Conservation (phyloP, 805 yeast genomes). For the Torulaspora quercuum region DNA sequence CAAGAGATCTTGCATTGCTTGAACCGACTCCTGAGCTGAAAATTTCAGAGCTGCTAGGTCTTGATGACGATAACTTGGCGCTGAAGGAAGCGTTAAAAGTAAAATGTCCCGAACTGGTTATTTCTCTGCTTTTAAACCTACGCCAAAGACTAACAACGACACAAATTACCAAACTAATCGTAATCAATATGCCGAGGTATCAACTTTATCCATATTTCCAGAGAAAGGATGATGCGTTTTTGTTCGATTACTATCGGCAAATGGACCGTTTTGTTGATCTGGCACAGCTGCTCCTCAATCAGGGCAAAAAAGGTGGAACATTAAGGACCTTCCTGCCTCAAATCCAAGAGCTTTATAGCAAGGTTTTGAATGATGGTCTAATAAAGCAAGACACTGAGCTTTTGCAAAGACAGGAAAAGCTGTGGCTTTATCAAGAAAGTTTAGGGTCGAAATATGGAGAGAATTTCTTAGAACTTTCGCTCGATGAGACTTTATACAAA, state of each 20-base stretch:
- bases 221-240: conserved; percentile 37
- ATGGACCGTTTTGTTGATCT: conserved; percentile 54
- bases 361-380: conserved; percentile 17
- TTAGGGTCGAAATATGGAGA: conserved; percentile 42
- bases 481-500: conserved; percentile 47
- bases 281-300: conserved; percentile 41
- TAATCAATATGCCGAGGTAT: conserved; percentile 39
- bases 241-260: conserved; percentile 59
- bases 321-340: conserved; percentile 37
- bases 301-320: conserved; percentile 35
- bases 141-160: conserved; percentile 53
- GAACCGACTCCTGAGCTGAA: conserved; percentile 61
- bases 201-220: conserved; percentile 36
- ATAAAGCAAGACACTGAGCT: conserved; percentile 21
- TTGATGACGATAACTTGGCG: conserved; percentile 72
- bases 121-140: conserved; percentile 46
- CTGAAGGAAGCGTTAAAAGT: conserved; percentile 61
- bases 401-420: conserved; percentile 44
- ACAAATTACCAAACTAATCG: conserved; percentile 64
- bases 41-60: conserved; percentile 59
- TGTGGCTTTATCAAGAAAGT: conserved; percentile 44
- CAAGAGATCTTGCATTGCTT: conserved; percentile 60
- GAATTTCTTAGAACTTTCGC: conserved; percentile 42
- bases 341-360: conserved; percentile 31
- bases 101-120: conserved; percentile 56